Evolutionary conservation across 345 rosid genomes (phyloP), one percentile per base, ranked within the genome.

Genomic region (Zanthoxylum bungeanum): DNA sequence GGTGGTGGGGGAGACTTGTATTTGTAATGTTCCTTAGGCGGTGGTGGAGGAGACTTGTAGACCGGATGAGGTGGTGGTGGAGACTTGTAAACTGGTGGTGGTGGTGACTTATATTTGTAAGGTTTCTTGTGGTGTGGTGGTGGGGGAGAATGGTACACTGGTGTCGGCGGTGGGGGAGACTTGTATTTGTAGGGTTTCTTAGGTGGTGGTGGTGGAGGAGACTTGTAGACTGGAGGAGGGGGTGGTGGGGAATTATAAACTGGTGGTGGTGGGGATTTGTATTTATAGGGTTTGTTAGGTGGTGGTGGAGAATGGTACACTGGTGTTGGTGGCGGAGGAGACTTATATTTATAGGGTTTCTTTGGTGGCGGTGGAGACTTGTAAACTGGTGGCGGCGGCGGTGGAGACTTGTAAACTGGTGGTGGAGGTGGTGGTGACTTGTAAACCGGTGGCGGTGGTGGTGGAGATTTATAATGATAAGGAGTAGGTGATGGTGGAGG

Each of bases 1-100:
- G 58, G 58, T 1, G 79, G 76, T 0, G 82, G 83, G 2, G 82
- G 77, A 0, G 78, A 66, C 28, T 74, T 73, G 34, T 77, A 66
- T 0, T 51, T 36, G 49, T 71, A 51, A 0, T 57, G 69, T n/a
- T 44, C 25, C 27, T 16, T 21, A 0, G 73, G 61, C 28, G 77
- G 65, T 7, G 73, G 69, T 44, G 80, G 78, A 1, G 66, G 78
- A 2, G 68, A 60, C 28, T 64, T 50, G 74, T 73, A 9, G 3
- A 30, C 46, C 46, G 46, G 46, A 0, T 5, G 46, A 0, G n/a
- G n/a, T n/a, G n/a, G n/a, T n/a, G n/a, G 83, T 6, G 81, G 77
- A 0, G 78, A 65, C 39, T 73, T 72, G 55, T 77, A 64, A n/a
- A n/a, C 1, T 58, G 24, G 36, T 71, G 39, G 0, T n/a, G n/a